These are phyloP conservation scores for Metschnikowia santaceciliae DNA, from an alignment of 805 yeast genomes.

Conservation along the genomic window DNA sequence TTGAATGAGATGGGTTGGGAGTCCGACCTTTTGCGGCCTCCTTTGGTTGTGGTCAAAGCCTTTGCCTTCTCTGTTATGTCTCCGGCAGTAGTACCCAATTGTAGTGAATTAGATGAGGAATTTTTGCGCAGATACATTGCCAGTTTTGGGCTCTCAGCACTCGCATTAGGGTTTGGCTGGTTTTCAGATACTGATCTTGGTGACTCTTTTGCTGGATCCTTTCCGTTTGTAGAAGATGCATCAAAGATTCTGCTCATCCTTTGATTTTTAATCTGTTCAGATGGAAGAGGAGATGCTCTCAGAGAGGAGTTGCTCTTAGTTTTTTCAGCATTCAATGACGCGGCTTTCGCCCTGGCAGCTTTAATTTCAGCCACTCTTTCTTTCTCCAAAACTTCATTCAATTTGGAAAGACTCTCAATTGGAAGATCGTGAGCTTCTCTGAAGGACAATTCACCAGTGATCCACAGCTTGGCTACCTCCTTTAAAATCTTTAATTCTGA, in stretches of 20 bases:
- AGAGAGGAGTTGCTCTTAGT: background rate
- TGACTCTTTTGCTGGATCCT: background rate
- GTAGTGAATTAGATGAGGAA: conserved; percentile 10
- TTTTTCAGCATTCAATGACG: conserved; percentile 3
- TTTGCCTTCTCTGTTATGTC: conserved; percentile 7
- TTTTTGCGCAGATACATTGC: conserved; percentile 5
- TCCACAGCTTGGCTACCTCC: conserved; percentile 41
- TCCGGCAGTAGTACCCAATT: background rate
- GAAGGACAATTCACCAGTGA: conserved; percentile 39
- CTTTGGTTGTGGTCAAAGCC: conserved; percentile 9
- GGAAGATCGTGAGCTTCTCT: conserved; percentile 35
- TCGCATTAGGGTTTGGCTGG: background rate
- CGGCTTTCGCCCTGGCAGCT: conserved; percentile 5
- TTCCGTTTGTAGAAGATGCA: background rate
- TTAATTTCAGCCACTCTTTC: conserved; percentile 7
- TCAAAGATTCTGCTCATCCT: background rate
- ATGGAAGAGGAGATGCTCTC: background rate
- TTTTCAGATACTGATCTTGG: background rate
- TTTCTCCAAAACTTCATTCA: conserved; percentile 14
- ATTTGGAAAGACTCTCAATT: conserved; percentile 18
- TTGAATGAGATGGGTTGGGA: conserved; percentile 30
- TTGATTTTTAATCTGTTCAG: background rate
- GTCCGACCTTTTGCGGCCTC: conserved; percentile 32
- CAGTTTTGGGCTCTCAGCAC: background rate
- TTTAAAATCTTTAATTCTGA: conserved; percentile 28